A percentile compares a stretch with the other conserved stretches of the same genome.
Conservation (phyloP, 169 alveolate genomes). For the Cryptosporidium parvum region DNA sequence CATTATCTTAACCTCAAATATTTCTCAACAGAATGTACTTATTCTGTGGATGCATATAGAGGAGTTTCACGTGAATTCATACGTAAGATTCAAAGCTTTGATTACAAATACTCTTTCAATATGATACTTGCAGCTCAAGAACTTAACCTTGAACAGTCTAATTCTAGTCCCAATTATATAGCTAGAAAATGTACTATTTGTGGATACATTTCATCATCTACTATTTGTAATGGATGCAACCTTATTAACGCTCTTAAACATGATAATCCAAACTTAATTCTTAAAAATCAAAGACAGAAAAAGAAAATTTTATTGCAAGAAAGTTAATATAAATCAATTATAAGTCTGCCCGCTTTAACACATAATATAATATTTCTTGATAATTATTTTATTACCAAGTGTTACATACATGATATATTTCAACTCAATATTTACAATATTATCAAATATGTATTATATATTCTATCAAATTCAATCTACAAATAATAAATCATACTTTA, state of each 20-base stretch:
- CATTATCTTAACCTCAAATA: slow-evolving; percentile 92
- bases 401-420: no score
- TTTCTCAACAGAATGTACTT: slow-evolving; percentile 97
- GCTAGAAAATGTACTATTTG: slow-evolving; percentile 57
- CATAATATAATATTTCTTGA: background rate
- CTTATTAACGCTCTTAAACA: slow-evolving; percentile 29
- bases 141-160: slow-evolving; percentile 19
- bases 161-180: slow-evolving; percentile 20
- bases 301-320: slow-evolving; percentile 38
- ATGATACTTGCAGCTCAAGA: slow-evolving; percentile 54
- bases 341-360: background rate
- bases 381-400: background rate
- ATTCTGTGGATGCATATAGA: slow-evolving; percentile 96
- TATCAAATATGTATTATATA: no score
- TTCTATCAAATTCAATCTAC: background rate
- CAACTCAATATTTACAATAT: background rate
- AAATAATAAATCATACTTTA: background rate
- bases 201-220: slow-evolving; percentile 64
- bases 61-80: slow-evolving; percentile 95
- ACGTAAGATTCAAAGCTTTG: slow-evolving; percentile 88
- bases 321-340: background rate
- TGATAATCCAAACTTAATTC: slow-evolving; percentile 16
- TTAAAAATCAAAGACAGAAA: slow-evolving; percentile 51
- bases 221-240: slow-evolving; percentile 57
- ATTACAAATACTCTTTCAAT: slow-evolving; percentile 44